These are phyloP conservation scores for Aspergillus homomorphus DNA, from an alignment of 495 filamentous ascomycete genomes.

Conservation along the genomic window DNA sequence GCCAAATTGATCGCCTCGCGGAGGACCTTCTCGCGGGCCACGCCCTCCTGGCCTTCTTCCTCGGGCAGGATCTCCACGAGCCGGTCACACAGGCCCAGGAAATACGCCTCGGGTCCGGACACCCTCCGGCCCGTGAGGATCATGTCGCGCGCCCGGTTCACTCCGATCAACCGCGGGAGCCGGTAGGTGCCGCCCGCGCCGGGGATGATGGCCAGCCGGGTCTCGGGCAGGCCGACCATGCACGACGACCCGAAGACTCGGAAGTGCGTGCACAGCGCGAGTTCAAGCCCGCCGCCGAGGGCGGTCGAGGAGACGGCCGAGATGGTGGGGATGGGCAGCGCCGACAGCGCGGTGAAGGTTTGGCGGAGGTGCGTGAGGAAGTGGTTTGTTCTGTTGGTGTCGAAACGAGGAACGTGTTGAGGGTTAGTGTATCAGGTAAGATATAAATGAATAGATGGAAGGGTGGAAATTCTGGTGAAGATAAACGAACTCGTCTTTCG, in stretches of 20 bases:
- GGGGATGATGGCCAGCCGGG: slow-evolving; percentile 85
- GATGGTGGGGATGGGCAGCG: slow-evolving; percentile 84
- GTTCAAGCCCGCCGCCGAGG: slow-evolving; percentile 88
- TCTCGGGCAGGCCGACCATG: slow-evolving; percentile 82
- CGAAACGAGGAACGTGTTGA: not conserved
- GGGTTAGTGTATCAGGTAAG: too few species aligned
- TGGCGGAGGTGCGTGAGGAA: slow-evolving; percentile 74
- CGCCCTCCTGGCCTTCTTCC: slow-evolving; percentile 48
- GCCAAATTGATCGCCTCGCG: slow-evolving; percentile 75
- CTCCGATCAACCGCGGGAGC: slow-evolving; percentile 72
- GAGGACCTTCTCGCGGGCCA: slow-evolving; percentile 62
- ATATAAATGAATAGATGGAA: not conserved
- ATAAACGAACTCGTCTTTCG: slow-evolving; percentile 56
- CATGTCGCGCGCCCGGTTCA: slow-evolving; percentile 71
- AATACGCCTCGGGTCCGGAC: slow-evolving; percentile 73
- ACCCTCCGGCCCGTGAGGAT: slow-evolving; percentile 83
- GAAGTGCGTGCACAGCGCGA: slow-evolving; percentile 81
- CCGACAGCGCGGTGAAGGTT: slow-evolving; percentile 64
- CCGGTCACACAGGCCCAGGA: slow-evolving; percentile 78
- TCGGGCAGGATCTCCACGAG: slow-evolving; percentile 69
- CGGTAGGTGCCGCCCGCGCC: slow-evolving; percentile 92
- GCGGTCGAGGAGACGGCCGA: slow-evolving; percentile 75
- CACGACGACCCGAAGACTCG: slow-evolving; percentile 75
- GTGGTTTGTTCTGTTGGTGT: slow-evolving; percentile 54
- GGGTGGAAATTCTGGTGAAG: not conserved